phyloP scores from a whole-genome alignment of 352 stramenopile species.

The Elongisporangium prolatum region DNA sequence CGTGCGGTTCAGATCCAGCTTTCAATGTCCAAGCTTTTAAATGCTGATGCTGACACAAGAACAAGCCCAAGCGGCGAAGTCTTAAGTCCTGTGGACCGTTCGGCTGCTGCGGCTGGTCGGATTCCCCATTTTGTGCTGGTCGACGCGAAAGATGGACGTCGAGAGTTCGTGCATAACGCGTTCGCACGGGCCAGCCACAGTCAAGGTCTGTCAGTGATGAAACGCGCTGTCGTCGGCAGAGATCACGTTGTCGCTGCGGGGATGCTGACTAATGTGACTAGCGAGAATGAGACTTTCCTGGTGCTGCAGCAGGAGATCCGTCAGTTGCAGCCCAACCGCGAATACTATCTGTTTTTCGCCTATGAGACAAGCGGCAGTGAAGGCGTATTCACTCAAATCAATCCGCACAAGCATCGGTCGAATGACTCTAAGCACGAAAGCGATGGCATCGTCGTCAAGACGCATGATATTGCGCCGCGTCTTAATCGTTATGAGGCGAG shows the following conservation, averaged over 20 bases:
- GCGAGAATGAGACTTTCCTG: slow-evolving; percentile 49
- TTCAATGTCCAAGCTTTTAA: slow-evolving; percentile 46
- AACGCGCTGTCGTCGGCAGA: slow-evolving; percentile 19
- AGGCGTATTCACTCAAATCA: slow-evolving; percentile 67
- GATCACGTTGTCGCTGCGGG: slow-evolving; percentile 45
- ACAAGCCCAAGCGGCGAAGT: neutral
- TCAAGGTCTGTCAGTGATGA: slow-evolving; percentile 22
- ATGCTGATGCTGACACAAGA: slow-evolving; percentile 3
- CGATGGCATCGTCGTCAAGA: slow-evolving; percentile 45
- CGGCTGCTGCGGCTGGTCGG: slow-evolving; percentile 16
- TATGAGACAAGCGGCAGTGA: slow-evolving; percentile 64
- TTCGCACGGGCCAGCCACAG: slow-evolving; percentile 19
- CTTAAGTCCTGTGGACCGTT: neutral
- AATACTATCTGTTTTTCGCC: slow-evolving; percentile 69
- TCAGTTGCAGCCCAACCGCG: slow-evolving; percentile 33
- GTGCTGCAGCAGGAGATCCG: slow-evolving; percentile 30
- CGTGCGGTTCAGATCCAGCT: slow-evolving; percentile 46
- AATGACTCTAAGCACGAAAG: slow-evolving; percentile 39
- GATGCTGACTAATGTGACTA: slow-evolving; percentile 23
- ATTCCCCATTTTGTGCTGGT: slow-evolving; percentile 64
- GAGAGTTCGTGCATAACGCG: slow-evolving; percentile 29
- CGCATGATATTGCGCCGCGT: slow-evolving; percentile 38
- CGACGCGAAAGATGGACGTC: slow-evolving; percentile 35
- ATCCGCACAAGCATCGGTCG: slow-evolving; percentile 45
- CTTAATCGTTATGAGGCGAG: slow-evolving; percentile 32